phyloP scores from a whole-genome alignment of 1,284 basidiomycete species.

The Boletus smithii region DNA sequence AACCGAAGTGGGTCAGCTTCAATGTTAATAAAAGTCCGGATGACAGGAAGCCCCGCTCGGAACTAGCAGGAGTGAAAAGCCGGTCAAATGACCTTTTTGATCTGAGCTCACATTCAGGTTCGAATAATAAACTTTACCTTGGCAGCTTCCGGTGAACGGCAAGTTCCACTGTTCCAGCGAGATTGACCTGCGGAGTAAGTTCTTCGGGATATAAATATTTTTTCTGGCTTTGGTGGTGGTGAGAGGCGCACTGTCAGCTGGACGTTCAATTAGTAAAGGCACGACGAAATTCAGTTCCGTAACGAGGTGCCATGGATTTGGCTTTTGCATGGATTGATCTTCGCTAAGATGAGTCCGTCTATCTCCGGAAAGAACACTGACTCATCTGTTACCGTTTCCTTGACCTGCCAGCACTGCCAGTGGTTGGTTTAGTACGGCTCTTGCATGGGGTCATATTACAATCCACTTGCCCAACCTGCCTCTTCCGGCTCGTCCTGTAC shows the following conservation, averaged over 20 bases:
- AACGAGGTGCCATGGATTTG: slow-evolving; percentile 33
- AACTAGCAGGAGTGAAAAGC: slow-evolving; percentile 22
- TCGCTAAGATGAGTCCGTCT: slow-evolving; percentile 31
- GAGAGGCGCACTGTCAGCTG: slow-evolving; percentile 9
- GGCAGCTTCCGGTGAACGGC: slow-evolving; percentile 25
- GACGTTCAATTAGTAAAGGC: slow-evolving; percentile 24
- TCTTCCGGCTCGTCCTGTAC: slow-evolving; percentile 10
- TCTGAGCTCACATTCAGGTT: slow-evolving; percentile 28
- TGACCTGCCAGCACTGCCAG: background rate
- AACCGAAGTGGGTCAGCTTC: slow-evolving; percentile 29
- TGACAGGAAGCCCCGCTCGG: slow-evolving; percentile 30
- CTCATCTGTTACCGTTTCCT: slow-evolving; percentile 15
- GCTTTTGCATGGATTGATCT: slow-evolving; percentile 35
- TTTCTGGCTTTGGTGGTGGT: slow-evolving; percentile 8
- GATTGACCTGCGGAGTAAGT: slow-evolving; percentile 25
- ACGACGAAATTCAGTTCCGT: slow-evolving; percentile 33
- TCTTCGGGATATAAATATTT: slow-evolving; percentile 17
- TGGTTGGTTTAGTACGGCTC: slow-evolving; percentile 23
- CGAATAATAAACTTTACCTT: slow-evolving; percentile 33
- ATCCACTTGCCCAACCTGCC: slow-evolving; percentile 15
- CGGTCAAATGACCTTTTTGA: slow-evolving; percentile 30
- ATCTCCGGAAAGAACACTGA: slow-evolving; percentile 29
- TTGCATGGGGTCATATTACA: slow-evolving; percentile 16
- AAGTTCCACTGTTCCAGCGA: slow-evolving; percentile 29
- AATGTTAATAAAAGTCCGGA: slow-evolving; percentile 31